phyloP scores from a whole-genome alignment of 179 eudicot species.

The Gypsophila paniculata region DNA sequence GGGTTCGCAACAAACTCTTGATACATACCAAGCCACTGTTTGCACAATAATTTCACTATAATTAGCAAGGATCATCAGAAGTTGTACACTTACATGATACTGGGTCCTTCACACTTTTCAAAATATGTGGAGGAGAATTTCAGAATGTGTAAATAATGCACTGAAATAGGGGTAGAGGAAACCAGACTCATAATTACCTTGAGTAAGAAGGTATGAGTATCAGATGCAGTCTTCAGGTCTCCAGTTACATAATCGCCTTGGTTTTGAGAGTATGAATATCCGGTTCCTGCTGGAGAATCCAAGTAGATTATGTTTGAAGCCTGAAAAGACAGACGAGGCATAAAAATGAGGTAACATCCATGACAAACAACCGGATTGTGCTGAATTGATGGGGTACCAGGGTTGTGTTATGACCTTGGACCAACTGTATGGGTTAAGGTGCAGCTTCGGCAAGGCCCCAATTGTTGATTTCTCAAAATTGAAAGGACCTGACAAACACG shows the following conservation, averaged over 20 bases:
- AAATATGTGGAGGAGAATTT: too few species aligned
- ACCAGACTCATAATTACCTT: slow-evolving; percentile 42
- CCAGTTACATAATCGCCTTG: slow-evolving; percentile 60
- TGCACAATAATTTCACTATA: slow-evolving; percentile 6
- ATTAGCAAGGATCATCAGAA: slow-evolving; percentile 2
- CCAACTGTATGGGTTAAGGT: slow-evolving; percentile 90
- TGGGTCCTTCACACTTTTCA: too few species aligned
- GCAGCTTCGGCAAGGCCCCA: slow-evolving; percentile 60
- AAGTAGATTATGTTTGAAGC: slow-evolving; percentile 79
- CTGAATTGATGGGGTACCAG: not conserved
- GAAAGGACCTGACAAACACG: slow-evolving; percentile 62
- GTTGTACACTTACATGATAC: not conserved
- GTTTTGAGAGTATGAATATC: slow-evolving; percentile 62
- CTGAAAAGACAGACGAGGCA: slow-evolving; percentile 31
- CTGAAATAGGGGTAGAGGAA: not conserved
- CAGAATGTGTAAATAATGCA: too few species aligned
- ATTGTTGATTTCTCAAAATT: slow-evolving; percentile 64
- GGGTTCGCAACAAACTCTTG: slow-evolving; percentile 67
- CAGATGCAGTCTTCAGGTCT: slow-evolving; percentile 73
- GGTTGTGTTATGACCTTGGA: slow-evolving; percentile 53
- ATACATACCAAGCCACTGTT: slow-evolving; percentile 79
- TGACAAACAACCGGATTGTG: not conserved
- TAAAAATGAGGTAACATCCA: slow-evolving; percentile 3
- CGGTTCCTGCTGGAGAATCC: slow-evolving; percentile 92
- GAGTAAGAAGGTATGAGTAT: slow-evolving; percentile 68